Conservation (phyloP, 208 protist species). For the Crithidia sp. region DNA sequence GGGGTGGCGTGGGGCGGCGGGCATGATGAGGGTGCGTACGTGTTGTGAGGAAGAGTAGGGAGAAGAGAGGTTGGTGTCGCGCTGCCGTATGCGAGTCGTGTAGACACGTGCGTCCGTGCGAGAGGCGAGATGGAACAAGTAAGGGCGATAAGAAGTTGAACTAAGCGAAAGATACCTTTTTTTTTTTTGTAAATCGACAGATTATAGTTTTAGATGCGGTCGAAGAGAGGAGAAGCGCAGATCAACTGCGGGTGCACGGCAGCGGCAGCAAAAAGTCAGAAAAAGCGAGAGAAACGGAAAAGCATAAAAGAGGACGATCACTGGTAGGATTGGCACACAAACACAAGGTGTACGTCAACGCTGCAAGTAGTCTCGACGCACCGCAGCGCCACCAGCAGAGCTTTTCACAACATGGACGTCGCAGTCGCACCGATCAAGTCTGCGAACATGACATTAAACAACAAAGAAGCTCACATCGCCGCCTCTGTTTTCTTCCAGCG, state of each 20-base stretch:
- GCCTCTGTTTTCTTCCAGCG: too few species aligned
- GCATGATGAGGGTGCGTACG: neutral
- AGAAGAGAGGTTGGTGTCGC: neutral
- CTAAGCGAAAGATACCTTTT: neutral
- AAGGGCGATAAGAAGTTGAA: neutral
- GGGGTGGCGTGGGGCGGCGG: conserved; percentile 24
- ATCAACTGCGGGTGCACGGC: too few species aligned
- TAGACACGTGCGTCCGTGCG: neutral
- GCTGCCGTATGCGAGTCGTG: too few species aligned
- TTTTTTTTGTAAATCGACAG: too few species aligned
- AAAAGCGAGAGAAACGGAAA: neutral
- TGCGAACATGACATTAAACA: too few species aligned
- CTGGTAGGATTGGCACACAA: neutral
- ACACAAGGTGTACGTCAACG: neutral
- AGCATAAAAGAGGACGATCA: neutral
- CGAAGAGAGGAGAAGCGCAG: too few species aligned
- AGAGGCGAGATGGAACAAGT: neutral
- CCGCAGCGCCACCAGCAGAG: neutral
- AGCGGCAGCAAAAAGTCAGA: neutral
- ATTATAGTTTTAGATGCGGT: too few species aligned
- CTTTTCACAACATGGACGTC: too few species aligned
- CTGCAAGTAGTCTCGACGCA: too few species aligned
- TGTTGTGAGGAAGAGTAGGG: neutral
- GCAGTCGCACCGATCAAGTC: too few species aligned
- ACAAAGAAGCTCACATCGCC: too few species aligned